Evolutionary conservation across 495 filamentous ascomycete genomes (phyloP), one percentile per base, ranked within the genome.

Genomic region (Immersiella caudata): DNA sequence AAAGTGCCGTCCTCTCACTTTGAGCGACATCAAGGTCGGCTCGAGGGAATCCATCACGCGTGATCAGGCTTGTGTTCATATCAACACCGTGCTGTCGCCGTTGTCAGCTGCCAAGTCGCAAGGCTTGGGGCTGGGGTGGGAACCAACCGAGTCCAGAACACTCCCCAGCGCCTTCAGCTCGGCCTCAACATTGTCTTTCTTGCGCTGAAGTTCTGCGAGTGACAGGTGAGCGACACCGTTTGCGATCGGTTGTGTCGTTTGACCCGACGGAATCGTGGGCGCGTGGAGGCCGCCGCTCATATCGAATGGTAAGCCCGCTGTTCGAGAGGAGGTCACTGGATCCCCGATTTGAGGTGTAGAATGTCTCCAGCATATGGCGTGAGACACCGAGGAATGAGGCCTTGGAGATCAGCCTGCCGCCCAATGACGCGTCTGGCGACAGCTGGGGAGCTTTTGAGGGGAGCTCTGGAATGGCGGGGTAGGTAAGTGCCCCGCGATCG

Each of bases 1-100:
- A 49, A 25, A 24, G 26, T 2, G 40, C 55, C 27, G 62, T 35
- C 56, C 36, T 56, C 84, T 72, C 88, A 95, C 93, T 96, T 79
- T 97, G 94, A 33, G 96, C 91, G 68, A 99, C 89, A 76, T 99
- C 96, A 64, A 99, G 88, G 77, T 99, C 96, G 68, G 89, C 88
- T 71, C 96, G 86, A 35, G 96, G 96, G 76, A 91, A 99, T 59
- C 94, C 96, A 79, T 99, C 96, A 63, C 89, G 88, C 1, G 96
- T 97, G 4, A 91, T 91, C 57, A 99, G 82, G 52, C 85, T 82
- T 2, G 96, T 97, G 75, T 88, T 91, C 96, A 99, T 98, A 67
- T 89, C 90, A 54, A 97, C 95, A 50, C 89, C 88, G 78, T 98
- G 95, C 95, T 97, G 68, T 56, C 70, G 25, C 21, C 56, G 75